phyloP scores from a whole-genome alignment of 345 rosid genomes.

The Eucalyptus marginata region DNA sequence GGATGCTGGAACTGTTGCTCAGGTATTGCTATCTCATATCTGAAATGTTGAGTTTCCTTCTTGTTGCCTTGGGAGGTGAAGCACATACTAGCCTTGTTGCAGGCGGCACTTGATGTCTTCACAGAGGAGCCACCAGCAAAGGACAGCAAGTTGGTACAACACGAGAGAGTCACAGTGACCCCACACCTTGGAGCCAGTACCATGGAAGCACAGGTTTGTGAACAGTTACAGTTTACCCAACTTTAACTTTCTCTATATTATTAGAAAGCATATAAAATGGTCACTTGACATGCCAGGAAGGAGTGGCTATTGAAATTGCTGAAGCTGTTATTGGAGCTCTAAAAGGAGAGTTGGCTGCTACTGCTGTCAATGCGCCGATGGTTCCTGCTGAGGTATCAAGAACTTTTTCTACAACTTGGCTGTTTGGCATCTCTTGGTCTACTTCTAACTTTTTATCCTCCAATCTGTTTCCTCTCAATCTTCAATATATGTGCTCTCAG shows the following conservation, averaged over 20 bases:
- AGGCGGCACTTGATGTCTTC: constrained; percentile 88
- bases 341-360: constrained; percentile 83
- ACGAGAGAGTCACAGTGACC: constrained; percentile 70
- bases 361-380: constrained; percentile 95
- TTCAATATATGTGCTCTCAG: neutral
- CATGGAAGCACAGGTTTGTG: constrained; percentile 73
- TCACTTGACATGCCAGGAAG: constrained; percentile 35
- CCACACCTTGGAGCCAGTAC: constrained; percentile 97
- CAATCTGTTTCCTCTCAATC: neutral
- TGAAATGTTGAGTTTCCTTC: neutral
- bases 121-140: constrained; percentile 63
- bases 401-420: neutral
- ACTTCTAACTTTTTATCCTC: neutral
- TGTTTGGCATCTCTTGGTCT: neutral
- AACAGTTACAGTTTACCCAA: neutral
- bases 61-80: neutral
- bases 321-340: constrained; percentile 91
- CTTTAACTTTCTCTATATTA: neutral
- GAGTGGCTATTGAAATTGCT: constrained; percentile 86
- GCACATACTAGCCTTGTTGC: neutral
- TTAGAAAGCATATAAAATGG: neutral
- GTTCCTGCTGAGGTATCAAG: constrained; percentile 74
- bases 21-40: constrained; percentile 8
- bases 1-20: constrained; percentile 79
- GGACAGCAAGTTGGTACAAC: constrained; percentile 69